Base-by-base conservation (phyloP, 208 protist genomes). In the Trichomonas vaginalis region DNA sequence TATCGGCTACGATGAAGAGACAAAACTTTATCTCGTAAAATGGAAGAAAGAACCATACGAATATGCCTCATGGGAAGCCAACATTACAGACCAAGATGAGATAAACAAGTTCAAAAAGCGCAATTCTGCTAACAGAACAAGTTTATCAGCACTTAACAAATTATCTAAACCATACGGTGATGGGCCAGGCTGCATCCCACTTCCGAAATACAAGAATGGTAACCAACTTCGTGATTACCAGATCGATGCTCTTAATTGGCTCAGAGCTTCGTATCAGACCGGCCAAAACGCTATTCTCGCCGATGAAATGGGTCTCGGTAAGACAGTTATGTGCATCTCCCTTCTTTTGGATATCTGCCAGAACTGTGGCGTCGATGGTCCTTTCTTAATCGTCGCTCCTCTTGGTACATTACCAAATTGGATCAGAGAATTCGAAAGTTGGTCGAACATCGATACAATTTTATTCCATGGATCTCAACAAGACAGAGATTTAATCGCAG, bases 321-420 rank as follows among this genome's bases (percentile, higher is more conserved):
- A 97, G 92, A 97, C 96, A 9, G 82, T 96, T 12, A 96, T 96
- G 82, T 96, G 95, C 35, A 95, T 97, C 17, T 37, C 92, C 12
- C 62, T 96, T 40, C 90, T 97, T 23, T 6, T 95, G 37, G 95
- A 97, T 83, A 95, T 97, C 21, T 49, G 17, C 39, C 35, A 48
- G 35, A 70, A 45, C 3, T 95, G 35, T 96, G 37, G 70, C 42
- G 88, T 97, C 17, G 23, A 46, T 56, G 98, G 98, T 39, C 98
- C 98, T 37, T 98, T 97, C 42, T 95, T 98, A 0, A 96, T 98
- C 21, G 97, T 98, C 8, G 97, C 96, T n/a, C 97, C 97, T 80
- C 96, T 97, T 37, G 97, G 96, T 35, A 97, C 97, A 27, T 46
- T 97, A 35, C n/a, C n/a, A 32, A 96, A 97, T 46, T 97, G 97